These are phyloP conservation scores for Fusarium sp. DNA, from an alignment of 2,329 filamentous ascomycete genomes.

Conservation along the genomic window DNA sequence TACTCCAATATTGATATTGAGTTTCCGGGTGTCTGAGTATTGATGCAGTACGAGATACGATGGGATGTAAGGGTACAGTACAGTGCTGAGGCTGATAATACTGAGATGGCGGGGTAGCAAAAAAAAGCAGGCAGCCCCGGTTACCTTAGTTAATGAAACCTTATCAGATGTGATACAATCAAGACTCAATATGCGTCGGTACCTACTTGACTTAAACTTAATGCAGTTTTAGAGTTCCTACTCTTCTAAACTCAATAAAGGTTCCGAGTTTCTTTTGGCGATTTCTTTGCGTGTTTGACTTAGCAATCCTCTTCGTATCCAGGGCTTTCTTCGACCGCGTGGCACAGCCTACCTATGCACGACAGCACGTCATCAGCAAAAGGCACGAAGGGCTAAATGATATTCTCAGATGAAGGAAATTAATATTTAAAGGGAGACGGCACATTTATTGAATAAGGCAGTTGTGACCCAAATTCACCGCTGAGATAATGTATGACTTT, in stretches of 20 bases:
- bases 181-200: background rate
- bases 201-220: background rate
- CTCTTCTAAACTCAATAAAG: background rate
- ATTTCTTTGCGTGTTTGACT: background rate
- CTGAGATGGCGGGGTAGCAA: constrained; percentile 11
- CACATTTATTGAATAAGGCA: too few species aligned
- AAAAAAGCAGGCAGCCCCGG: constrained; percentile 11
- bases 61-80: background rate
- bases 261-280: background rate
- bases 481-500: background rate
- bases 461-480: background rate
- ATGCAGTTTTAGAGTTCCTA: background rate
- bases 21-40: background rate
- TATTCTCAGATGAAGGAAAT: constrained; percentile 3
- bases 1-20: background rate
- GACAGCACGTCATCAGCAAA: constrained; percentile 24
- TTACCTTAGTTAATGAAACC: background rate
- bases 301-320: background rate
- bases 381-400: background rate
- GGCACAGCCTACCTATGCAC: background rate
- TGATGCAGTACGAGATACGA: background rate
- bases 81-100: constrained; percentile 6
- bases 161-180: background rate
- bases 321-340: background rate
- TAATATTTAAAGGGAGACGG: background rate